These are phyloP conservation scores for Russula emetica DNA, from an alignment of 768 basidiomycete species.

Conservation along the genomic window DNA sequence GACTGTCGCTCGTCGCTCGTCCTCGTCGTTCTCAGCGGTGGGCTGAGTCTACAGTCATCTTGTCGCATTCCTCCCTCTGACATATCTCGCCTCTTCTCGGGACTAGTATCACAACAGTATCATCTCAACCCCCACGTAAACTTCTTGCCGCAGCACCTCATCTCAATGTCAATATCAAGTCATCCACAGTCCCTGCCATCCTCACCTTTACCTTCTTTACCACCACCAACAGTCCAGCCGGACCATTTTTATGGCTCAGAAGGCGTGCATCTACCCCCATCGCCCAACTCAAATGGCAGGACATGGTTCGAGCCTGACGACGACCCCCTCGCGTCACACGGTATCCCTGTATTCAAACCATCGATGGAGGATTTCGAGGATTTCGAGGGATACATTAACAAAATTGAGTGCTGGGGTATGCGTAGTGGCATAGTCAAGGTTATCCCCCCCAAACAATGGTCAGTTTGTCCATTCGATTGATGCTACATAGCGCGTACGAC, in stretches of 20 bases:
- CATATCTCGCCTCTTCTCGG: background rate
- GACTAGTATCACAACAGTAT: background rate
- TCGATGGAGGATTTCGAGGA: slow-evolving; percentile 87
- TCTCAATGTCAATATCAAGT: slow-evolving; percentile 26
- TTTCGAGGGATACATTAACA: slow-evolving; percentile 88
- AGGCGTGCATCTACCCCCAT: slow-evolving; percentile 44
- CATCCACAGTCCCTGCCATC: slow-evolving; percentile 37
- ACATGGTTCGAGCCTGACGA: slow-evolving; percentile 73
- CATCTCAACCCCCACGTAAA: background rate
- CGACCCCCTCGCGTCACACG: slow-evolving; percentile 76
- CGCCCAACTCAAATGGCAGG: slow-evolving; percentile 58
- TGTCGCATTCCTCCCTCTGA: background rate
- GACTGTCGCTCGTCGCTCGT: too few relatives aligned
- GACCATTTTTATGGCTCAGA: slow-evolving; percentile 78
- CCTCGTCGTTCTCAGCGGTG: slow-evolving; percentile 8
- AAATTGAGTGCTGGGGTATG: slow-evolving; percentile 85
- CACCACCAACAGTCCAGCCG: slow-evolving; percentile 54
- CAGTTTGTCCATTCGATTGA: slow-evolving; percentile 32
- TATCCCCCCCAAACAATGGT: slow-evolving; percentile 95
- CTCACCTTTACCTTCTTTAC: slow-evolving; percentile 47
- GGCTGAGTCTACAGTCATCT: background rate
- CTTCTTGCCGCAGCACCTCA: background rate
- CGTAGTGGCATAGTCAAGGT: slow-evolving; percentile 93
- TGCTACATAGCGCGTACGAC: slow-evolving; percentile 28
- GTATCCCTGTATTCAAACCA: slow-evolving; percentile 96